Evolutionary conservation across 768 basidiomycete genomes (phyloP), one percentile per base, ranked within the genome.

Genomic region (Auricularia cornea): DNA sequence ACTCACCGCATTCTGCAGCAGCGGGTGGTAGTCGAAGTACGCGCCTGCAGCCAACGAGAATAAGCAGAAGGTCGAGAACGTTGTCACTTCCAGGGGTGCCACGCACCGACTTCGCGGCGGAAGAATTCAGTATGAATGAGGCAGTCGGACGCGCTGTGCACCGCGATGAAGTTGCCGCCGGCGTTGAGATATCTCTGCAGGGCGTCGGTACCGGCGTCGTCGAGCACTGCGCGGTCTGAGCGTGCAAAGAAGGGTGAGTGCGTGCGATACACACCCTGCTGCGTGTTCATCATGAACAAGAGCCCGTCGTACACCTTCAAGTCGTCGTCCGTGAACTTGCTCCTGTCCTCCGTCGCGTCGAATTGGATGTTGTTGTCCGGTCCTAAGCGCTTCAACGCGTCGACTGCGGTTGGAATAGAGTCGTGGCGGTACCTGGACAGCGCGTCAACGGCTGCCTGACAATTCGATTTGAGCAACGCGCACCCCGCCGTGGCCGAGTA

Each of bases 201-300:
- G 1, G 88, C 87, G 1, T 76, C 72, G 69, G 86, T 83, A 28
- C 86, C 85, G 4, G 74, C 63, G 23, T 77, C 77, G 68, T 87
- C 84, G 31, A 90, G 80, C 48, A 90, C 88, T 86, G 60, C 60
- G n/a, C 18, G 54, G 61, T 44, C 28, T 38, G 35, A 16, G 56
- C 29, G 59, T 59, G 51, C 29, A 48, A 57, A 23, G 44, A 28
- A n/a, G n/a, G n/a, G n/a, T n/a, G n/a, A n/a, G n/a, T 35, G 54
- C 48, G 48, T 26, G 32, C 14, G n/a, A n/a, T 28, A 6, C 71
- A 80, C 54, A 63, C 86, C 89, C 82, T 75, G 88, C 84, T 33
- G 87, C 86, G 86, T 86, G 30, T 82, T 90, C 57, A 80, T 82
- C 62, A 91, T 72, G 71, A 92, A 91, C 66, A 91, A 67, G 30